These are phyloP conservation scores for Venturia aucupariae DNA, from an alignment of 2,329 filamentous ascomycete genomes.

Conservation along the genomic window DNA sequence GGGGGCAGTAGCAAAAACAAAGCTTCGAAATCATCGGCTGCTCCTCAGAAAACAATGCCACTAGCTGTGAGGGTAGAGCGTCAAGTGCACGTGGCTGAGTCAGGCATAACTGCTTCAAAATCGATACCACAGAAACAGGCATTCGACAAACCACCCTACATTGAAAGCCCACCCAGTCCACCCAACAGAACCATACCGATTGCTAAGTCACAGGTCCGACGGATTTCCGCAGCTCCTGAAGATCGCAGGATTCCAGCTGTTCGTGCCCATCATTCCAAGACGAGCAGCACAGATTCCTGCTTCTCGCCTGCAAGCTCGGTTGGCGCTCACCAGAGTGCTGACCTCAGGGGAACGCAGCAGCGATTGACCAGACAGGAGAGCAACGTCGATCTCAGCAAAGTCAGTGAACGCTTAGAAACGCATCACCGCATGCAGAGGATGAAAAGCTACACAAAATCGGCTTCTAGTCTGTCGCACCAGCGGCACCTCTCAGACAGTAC, in stretches of 20 bases:
- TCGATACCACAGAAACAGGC: not conserved
- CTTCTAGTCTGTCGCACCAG: not conserved
- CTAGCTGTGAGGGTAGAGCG: not conserved
- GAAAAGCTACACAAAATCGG: conserved; percentile 4
- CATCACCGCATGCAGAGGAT: conserved; percentile 1
- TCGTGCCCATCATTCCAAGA: conserved; percentile 8
- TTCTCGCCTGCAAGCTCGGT: conserved; percentile 5
- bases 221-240: not conserved
- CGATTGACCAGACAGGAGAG: not conserved
- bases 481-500: not conserved
- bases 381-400: conserved; percentile 1
- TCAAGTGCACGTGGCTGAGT: not conserved
- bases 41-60: not conserved
- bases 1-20: not conserved
- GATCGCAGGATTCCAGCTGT: not conserved
- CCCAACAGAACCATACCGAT: not conserved
- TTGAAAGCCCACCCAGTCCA: not conserved
- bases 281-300: conserved; percentile 11
- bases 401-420: not conserved
- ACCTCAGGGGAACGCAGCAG: not conserved
- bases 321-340: not conserved
- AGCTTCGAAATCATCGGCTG: not conserved
- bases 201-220: not conserved
- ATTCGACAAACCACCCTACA: not conserved
- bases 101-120: not conserved